Evolutionary conservation across 2,329 filamentous ascomycete genomes (phyloP), one percentile per base, ranked within the genome.

Genomic region (Nemania serpens): DNA sequence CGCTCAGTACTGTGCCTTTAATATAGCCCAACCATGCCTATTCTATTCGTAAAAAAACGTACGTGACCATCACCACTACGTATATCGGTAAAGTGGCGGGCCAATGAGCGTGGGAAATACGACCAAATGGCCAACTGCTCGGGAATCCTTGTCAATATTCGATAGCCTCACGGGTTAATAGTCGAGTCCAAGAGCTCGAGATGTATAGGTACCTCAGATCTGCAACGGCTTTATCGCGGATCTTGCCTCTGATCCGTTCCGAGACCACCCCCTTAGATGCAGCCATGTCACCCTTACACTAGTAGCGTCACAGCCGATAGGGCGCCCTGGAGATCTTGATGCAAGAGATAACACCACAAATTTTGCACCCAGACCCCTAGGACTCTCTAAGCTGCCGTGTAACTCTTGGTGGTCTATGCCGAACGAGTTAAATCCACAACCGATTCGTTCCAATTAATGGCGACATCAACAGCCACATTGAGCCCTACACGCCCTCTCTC

Each of bases 151-250:
- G 54, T 63, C 50, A 39, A 62, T 58, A 60, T 58, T 54, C 55
- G 59, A 62, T 53, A 56, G 25, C 56, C 47, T 67, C 61, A 62
- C 55, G 56, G 62, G 58, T 61, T 50, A 55, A 64, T 55, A 58
- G 39, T 20, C 33, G 49, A 29, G 13, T 18, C 53, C 54, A 58
- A 62, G 54, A 57, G 65, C 61, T 62, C 61, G 49, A 62, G 64
- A 58, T 65, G 66, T 64, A 66, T 68, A 69, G 71, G 72, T 73
- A 67, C 58, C 68, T 71, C 66, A 66, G 68, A 74, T 71, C 71
- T 72, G 68, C 71, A 70, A 58, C 55, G 55, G 62, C 51, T 61
- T 58, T 63, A 63, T 65, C 61, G 62, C 69, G 68, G 67, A 62
- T 70, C 68, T 64, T 69, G 54, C 66, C 65, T 69, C 43, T 66